A percentile compares a stretch with the other conserved stretches of the same genome.
phyloP scores from a whole-genome alignment of 2,329 filamentous ascomycete species.

The Pseudogymnoascus sp. region DNA sequence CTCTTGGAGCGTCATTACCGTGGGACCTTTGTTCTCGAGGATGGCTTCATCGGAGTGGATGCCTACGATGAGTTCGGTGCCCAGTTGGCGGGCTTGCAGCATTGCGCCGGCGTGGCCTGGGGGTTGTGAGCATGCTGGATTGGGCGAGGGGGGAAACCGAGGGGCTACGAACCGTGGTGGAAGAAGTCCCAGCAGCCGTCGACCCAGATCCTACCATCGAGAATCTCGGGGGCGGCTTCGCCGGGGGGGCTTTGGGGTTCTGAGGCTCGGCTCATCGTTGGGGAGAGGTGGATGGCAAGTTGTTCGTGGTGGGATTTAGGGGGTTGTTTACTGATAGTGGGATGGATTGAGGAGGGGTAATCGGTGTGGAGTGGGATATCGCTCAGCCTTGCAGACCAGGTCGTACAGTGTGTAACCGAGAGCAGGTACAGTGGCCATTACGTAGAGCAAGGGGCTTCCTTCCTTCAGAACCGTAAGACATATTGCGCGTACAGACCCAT shows the following conservation, averaged over 20 bases:
- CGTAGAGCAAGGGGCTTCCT: neutral
- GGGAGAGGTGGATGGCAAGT: neutral
- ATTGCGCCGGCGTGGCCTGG: conserved; percentile 91
- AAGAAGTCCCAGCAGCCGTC: conserved; percentile 99
- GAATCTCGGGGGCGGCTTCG: conserved; percentile 25
- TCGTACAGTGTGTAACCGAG: neutral
- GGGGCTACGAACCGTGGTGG: conserved; percentile 65
- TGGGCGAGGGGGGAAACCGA: neutral
- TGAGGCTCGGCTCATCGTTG: neutral
- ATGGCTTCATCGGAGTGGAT: conserved; percentile 96
- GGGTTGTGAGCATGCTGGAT: neutral
- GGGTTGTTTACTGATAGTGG: conserved; percentile 9
- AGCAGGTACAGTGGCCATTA: neutral
- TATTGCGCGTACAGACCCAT: neutral
- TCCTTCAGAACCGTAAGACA: neutral
- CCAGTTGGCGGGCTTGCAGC: conserved; percentile 88
- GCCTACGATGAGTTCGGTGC: conserved; percentile 80
- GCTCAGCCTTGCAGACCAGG: neutral
- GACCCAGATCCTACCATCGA: conserved; percentile 80
- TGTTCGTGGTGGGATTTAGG: neutral
- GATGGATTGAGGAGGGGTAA: conserved; percentile 7
- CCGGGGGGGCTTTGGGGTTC: conserved; percentile 19
- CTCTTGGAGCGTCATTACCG: conserved; percentile 90
- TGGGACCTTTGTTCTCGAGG: conserved; percentile 92
- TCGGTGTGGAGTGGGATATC: neutral